These are phyloP conservation scores for Hypoxylon rubiginosum DNA, from an alignment of 2,329 filamentous ascomycete species.

Conservation along the genomic window DNA sequence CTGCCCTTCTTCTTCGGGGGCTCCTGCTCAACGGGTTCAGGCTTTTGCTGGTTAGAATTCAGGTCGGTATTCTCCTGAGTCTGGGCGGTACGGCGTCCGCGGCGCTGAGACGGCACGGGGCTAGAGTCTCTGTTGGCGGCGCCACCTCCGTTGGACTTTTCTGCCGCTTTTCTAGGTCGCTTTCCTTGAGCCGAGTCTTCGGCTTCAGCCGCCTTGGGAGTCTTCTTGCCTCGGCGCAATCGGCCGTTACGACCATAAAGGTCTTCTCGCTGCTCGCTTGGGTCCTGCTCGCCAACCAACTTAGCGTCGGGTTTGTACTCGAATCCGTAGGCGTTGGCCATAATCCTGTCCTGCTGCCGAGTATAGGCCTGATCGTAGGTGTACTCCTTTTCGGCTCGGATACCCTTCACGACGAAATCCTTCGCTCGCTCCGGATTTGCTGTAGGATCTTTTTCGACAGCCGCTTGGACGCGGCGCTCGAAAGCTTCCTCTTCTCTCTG, in stretches of 20 bases:
- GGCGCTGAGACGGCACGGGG: slow-evolving; percentile 55
- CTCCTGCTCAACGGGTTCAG: slow-evolving; percentile 40
- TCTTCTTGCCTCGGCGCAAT: slow-evolving; percentile 69
- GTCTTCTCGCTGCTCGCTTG: slow-evolving; percentile 68
- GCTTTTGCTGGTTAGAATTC: slow-evolving; percentile 6
- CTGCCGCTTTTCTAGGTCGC: slow-evolving; percentile 66
- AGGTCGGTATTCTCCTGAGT: slow-evolving; percentile 42
- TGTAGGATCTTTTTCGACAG: slow-evolving; percentile 56
- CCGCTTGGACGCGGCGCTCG: slow-evolving; percentile 60
- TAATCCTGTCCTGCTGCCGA: slow-evolving; percentile 66
- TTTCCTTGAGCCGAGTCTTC: slow-evolving; percentile 65
- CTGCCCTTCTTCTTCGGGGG: slow-evolving; percentile 50
- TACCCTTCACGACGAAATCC: slow-evolving; percentile 68
- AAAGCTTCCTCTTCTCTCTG: slow-evolving; percentile 58
- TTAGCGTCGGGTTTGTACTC: slow-evolving; percentile 71
- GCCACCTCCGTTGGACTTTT: slow-evolving; percentile 64
- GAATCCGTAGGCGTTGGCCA: slow-evolving; percentile 72
- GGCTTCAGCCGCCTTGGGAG: slow-evolving; percentile 70
- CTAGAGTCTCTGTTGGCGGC: slow-evolving; percentile 66
- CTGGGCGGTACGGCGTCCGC: slow-evolving; percentile 46
- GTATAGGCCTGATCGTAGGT: slow-evolving; percentile 57
- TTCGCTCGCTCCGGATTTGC: slow-evolving; percentile 62
- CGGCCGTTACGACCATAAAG: slow-evolving; percentile 65
- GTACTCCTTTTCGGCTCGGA: slow-evolving; percentile 61
- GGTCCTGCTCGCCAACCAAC: slow-evolving; percentile 71